phyloP scores from a whole-genome alignment of 768 basidiomycete species.

The Phylloporus scabripes region DNA sequence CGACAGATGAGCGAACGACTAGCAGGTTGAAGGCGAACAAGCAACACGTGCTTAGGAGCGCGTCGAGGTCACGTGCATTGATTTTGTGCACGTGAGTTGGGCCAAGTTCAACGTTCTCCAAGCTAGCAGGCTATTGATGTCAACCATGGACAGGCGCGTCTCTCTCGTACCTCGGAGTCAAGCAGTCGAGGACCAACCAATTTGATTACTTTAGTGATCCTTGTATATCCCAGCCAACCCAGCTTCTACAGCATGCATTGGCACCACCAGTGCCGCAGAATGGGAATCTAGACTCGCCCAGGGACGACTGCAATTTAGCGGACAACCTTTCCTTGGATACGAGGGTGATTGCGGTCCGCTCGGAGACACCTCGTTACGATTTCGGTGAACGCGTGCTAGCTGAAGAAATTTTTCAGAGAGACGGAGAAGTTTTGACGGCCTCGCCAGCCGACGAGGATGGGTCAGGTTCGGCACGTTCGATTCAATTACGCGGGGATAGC shows the following conservation, averaged over 20 bases:
- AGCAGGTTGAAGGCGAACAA: conserved; percentile 12
- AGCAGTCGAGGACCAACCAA: conserved; percentile 2
- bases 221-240: conserved; percentile 50
- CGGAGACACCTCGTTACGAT: conserved; percentile 45
- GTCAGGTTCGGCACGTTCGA: conserved; percentile 23
- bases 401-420: conserved; percentile 40
- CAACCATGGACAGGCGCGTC: conserved; percentile 40
- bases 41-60: conserved; percentile 22
- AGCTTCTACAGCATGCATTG: conserved; percentile 46
- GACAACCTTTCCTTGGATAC: conserved; percentile 41
- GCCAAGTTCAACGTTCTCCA: no score
- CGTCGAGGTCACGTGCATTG: conserved; percentile 27
- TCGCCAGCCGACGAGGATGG: conserved; percentile 17
- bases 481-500: conserved; percentile 16
- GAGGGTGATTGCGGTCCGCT: conserved; percentile 31
- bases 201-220: conserved; percentile 33
- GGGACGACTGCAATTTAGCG: conserved; percentile 20
- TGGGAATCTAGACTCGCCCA: conserved; percentile 14
- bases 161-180: conserved; percentile 9
- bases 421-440: conserved; percentile 12
- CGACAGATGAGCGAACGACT: conserved; percentile 2
- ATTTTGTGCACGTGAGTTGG: conserved; percentile 17
- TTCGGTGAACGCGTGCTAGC: conserved; percentile 32
- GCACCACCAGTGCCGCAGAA: conserved; percentile 17
- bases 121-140: no score